Base-by-base conservation (phyloP, 2,329 filamentous ascomycete species). In the Biscogniauxia mediterranea region DNA sequence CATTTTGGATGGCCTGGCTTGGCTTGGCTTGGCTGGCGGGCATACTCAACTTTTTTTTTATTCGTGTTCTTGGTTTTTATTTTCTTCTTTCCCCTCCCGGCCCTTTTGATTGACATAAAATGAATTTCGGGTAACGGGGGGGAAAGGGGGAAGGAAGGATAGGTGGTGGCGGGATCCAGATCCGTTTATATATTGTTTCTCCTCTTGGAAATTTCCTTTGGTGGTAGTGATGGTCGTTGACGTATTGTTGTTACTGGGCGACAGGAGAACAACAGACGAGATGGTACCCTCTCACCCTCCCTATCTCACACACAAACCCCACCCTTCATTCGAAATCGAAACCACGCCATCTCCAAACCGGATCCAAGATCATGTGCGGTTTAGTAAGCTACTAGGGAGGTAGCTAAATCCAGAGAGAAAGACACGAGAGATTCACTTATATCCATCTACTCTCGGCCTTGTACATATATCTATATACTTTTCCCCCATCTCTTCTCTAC, bases 1-100 rank as follows among this genome's bases (percentile, higher is more conserved):
- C 51, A 54, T 38, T 21, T 60, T 59, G 49, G 49, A 54, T 60
- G 51, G 58, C 32, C 57, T 57, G 60, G 55, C 61, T 56, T 65
- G 56, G 63, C 64, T 60, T 59, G 21, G 51, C 61, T 32, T 32
- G 28, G 28, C 28, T 32, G 28, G 28, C 28, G 28, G 28, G 28
- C 28, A 32, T 9, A 32, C 23, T 23, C 28, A 32, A 55, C 23
- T 23, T 23, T 5, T 5, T 5, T 23, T 23, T 23, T 23, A 23
- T 23, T 23, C n/a, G n/a, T n/a, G n/a, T n/a, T 23, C 23, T 23
- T 23, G 46, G 46, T 64, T 20, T 56, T 56, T 57, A n/a, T 52
- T 19, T n/a, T 38, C 46, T 55, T 52, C n/a, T 57, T 60, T 46
- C 28, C 7, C 28, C 11, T 9, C 28, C 7, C 11, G 11, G 7